Evolutionary conservation across 2,329 filamentous ascomycete genomes (phyloP), one percentile per base, ranked within the genome.

Genomic region (Davidsoniella neocaledoniae): DNA sequence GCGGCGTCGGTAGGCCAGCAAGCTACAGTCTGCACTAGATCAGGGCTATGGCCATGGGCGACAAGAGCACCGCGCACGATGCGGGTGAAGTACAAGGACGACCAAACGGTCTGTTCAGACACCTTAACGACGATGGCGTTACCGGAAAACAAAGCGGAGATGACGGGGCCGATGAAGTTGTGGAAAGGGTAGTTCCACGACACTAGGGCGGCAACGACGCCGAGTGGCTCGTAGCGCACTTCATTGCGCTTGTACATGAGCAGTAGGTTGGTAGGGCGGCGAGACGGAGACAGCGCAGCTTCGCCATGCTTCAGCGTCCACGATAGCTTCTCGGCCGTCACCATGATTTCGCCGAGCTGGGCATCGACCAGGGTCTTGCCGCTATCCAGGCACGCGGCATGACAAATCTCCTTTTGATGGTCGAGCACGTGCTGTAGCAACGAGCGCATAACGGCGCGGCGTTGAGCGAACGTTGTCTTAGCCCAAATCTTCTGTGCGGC

Each of bases 141-240:
- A 43, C 91, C 91, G 12, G 88, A 74, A 62, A 96, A 96, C 46
- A 96, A 74, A 14, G 85, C 80, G 56, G 85, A 88, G 61, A 96
- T 93, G 56, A 95, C 76, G 12, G 90, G 91, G 0, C 85, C 86
- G 43, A 96, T 77, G 55, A 96, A 72, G 65, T 98, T 98, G 68
- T 98, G 91, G 65, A 96, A 94, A 42, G 86, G 80, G 62, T 87
- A 96, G 68, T 98, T 98, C 91, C 91, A 98, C 61, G 84, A 91
- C 41, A 98, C 86, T 48, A 90, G 81, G 16, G 91, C 90, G 9
- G 86, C 82, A 5, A 98, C 85, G 36, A 98, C 86, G 14, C 91
- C 91, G 17, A 96, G 69, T 12, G 91, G 90, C 65, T 98, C 88
- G 64, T 94, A 98, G 46, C 76, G 69, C 25, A 98, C 87, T 54